Evolutionary conservation across 805 yeast genomes (phyloP).

Genomic region (Candida sakaeoensis): DNA sequence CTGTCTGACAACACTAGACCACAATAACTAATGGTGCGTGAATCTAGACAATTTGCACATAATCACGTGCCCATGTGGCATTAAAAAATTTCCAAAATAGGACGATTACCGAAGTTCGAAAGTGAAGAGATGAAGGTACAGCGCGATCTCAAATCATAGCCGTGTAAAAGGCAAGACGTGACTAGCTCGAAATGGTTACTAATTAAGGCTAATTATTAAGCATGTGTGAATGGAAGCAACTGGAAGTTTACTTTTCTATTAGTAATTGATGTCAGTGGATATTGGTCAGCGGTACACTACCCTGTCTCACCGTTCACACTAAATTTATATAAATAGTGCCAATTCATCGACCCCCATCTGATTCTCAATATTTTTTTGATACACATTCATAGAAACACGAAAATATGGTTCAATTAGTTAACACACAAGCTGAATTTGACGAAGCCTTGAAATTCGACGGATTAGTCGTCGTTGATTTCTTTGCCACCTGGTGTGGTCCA

Average conservation of each 20-base stretch:
- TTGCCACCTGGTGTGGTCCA: constrained; percentile 98
- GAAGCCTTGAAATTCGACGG: constrained; percentile 59
- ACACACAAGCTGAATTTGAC: constrained; percentile 54
- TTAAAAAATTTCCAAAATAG: too few species aligned
- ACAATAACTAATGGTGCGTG: background rate
- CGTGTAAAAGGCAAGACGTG: too few species aligned
- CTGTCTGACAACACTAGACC: too few species aligned
- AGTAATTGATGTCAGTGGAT: background rate
- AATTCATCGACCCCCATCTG: too few species aligned
- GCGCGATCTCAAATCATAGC: too few species aligned
- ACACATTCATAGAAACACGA: background rate
- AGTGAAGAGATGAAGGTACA: too few species aligned
- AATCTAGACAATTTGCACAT: background rate
- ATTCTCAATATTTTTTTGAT: background rate
- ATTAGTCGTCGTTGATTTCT: constrained; percentile 90
- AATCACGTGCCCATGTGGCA: background rate
- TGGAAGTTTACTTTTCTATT: background rate
- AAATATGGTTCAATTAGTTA: constrained; percentile 35
- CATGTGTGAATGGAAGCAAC: background rate
- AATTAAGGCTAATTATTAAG: background rate
- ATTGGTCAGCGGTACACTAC: too few species aligned
- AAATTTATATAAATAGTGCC: too few species aligned
- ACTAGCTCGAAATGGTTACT: too few species aligned
- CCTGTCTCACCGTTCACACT: too few species aligned
- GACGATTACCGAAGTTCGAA: background rate